A percentile compares a stretch with the other conserved stretches of the same genome.
These are phyloP conservation scores for Alternaria consortialis DNA, from an alignment of 2,329 filamentous ascomycete species.

Conservation along the genomic window DNA sequence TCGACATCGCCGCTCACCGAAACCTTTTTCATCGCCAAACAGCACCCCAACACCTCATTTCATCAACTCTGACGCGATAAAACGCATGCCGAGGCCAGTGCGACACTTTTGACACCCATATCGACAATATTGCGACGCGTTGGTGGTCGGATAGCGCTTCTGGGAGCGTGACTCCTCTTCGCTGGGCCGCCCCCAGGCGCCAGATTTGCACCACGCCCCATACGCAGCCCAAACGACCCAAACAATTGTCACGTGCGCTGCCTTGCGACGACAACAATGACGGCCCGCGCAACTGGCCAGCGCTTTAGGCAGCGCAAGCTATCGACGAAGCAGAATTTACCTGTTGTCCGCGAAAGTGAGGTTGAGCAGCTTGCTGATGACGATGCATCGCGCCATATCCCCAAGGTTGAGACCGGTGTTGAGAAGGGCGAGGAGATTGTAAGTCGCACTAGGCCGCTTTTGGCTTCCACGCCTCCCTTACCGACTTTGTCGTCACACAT, in stretches of 20 bases:
- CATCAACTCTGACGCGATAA: constrained; percentile 34
- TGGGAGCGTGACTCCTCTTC: constrained; percentile 27
- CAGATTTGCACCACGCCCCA: constrained; percentile 28
- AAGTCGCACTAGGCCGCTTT: constrained; percentile 61
- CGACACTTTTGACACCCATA: constrained; percentile 44
- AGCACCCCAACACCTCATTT: constrained; percentile 22
- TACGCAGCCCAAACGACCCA: constrained; percentile 17
- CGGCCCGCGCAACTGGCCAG: constrained; percentile 53
- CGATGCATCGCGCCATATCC: constrained; percentile 79
- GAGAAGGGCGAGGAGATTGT: constrained; percentile 98
- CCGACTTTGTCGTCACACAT: constrained; percentile 4
- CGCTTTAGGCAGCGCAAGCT: constrained; percentile 89
- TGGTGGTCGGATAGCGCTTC: constrained; percentile 32
- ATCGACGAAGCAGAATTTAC: constrained; percentile 86
- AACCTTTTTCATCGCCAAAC: constrained; percentile 32
- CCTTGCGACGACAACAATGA: constrained; percentile 41
- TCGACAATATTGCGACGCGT: constrained; percentile 41
- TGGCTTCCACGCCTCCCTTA: constrained; percentile 19
- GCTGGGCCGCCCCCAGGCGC: constrained; percentile 27
- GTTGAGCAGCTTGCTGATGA: constrained; percentile 89
- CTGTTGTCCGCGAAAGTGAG: constrained; percentile 87
- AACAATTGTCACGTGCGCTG: constrained; percentile 41
- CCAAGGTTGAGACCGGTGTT: constrained; percentile 91
- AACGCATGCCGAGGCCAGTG: constrained; percentile 29
- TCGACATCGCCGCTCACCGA: constrained; percentile 18